phyloP scores from a whole-genome alignment of 805 yeast genomes.

The Pichia rugopelliculosa region DNA sequence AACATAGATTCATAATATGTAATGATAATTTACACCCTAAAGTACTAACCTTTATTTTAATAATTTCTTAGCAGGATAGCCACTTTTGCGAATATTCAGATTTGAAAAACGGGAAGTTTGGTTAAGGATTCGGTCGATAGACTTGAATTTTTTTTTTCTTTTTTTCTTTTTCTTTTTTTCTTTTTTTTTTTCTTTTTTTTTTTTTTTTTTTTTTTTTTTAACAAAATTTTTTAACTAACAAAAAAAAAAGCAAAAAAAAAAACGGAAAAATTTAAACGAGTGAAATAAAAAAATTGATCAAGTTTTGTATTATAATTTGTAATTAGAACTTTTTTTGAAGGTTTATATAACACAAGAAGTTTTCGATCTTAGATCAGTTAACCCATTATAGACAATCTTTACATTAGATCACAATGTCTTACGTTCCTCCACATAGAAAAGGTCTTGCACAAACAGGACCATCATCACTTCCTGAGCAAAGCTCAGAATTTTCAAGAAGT shows the following conservation, averaged over 20 bases:
- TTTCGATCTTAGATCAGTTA: not conserved
- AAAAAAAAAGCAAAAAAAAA: not conserved
- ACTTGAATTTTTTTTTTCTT: not conserved
- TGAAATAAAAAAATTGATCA: not conserved
- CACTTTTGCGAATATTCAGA: no score
- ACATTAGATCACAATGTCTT: constrained; percentile 22
- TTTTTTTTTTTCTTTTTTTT: not conserved
- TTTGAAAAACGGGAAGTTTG: no score
- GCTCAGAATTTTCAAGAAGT: not conserved
- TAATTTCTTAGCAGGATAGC: no score
- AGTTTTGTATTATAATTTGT: no score
- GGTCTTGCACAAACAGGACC: constrained; percentile 15
- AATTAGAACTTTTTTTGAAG: not conserved
- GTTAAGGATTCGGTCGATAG: not conserved
- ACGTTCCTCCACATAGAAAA: constrained; percentile 46
- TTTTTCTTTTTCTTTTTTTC: no score
- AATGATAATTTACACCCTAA: no score
- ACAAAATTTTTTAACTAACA: not conserved
- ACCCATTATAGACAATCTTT: not conserved
- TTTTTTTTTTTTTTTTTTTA: not conserved
- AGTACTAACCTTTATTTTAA: no score
- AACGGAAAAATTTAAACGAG: not conserved
- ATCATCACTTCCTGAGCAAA: not conserved
- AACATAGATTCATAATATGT: no score
- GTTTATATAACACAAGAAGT: not conserved